Evolutionary conservation across 2,329 filamentous ascomycete species (phyloP), one percentile per base, ranked within the genome.

Genomic region (Nigrospora osmanthi): DNA sequence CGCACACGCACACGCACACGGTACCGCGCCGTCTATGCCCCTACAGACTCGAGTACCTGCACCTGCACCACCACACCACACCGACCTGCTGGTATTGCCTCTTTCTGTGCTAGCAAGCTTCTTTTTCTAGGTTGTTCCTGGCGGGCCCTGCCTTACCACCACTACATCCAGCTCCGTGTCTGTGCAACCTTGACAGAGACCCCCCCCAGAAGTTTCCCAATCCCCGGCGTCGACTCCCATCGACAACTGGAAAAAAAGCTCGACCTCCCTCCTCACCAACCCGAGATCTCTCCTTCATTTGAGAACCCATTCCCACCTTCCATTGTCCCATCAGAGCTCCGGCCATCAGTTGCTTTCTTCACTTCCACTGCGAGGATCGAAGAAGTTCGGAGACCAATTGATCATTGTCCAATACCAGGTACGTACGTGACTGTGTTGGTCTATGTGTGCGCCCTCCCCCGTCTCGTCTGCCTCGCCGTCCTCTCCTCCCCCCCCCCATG

Each of bases 91-190:
- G 23, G 23, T 28, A 28, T 28, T 28, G 23, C 23, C 23, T 28
- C 7, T 28, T 28, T 28, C 23, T 23, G 39, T 19, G 12, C 19
- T 40, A 17, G 30, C 15, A 17, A 33, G 38, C 38, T 39, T 39
- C 38, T 32, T 28, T 28, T 15, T 32, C 30, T 40, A 32, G 35
- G 34, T 46, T 32, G 44, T 46, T 46, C 44, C 44, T 46, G 44
- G 40, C 40, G 35, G 44, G 39, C 23, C 40, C 44, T 34, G 32
- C 32, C 39, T 41, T 41, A 16, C 13, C 34, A n/a, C 13, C 14
- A 16, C 19, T 31, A 42, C 32, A 42, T 42, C 41, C 34, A 38
- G 44, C 44, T 42, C 40, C 34, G 38, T 33, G 39, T 41, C 39
- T 41, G 31, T 41, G 39, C 39, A 41, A 41, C 34, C 39, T 41